phyloP scores from a whole-genome alignment of 163 green algal species.

The Scenedesmus sp. region DNA sequence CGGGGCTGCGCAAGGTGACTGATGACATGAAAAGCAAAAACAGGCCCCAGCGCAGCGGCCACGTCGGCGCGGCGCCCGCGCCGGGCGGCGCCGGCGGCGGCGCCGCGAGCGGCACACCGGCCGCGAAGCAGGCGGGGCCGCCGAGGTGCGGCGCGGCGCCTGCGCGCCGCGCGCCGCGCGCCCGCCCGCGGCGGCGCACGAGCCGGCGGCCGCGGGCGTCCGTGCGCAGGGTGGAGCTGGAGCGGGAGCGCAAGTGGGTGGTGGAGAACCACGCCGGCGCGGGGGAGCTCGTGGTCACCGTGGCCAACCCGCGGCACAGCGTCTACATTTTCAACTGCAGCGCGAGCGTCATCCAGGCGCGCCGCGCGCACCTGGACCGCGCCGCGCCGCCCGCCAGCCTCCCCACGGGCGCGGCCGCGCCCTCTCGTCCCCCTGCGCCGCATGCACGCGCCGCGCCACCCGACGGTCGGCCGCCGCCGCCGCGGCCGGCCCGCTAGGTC shows the following conservation, averaged over 20 bases:
- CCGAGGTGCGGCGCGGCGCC: conserved; percentile 31
- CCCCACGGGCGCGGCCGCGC: too few species aligned
- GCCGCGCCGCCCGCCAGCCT: too few species aligned
- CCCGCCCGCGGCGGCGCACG: too few species aligned
- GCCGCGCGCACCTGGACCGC: neutral
- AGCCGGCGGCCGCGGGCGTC: too few species aligned
- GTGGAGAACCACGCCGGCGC: conserved; percentile 85
- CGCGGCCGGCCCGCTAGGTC: conserved; percentile 68
- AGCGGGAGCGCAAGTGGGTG: conserved; percentile 89
- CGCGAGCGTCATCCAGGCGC: conserved; percentile 83
- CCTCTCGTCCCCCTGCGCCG: too few species aligned
- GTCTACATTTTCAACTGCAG: conserved; percentile 95
- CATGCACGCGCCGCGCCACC: too few species aligned
- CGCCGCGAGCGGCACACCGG: neutral
- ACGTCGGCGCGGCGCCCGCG: conserved; percentile 50
- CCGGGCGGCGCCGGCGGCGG: conserved; percentile 38
- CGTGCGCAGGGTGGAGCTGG: conserved; percentile 75
- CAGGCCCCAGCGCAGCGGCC: conserved; percentile 72
- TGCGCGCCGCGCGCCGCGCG: neutral
- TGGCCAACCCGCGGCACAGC: conserved; percentile 79
- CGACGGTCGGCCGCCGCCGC: neutral
- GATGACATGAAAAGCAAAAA: conserved; percentile 99
- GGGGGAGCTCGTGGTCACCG: conserved; percentile 72
- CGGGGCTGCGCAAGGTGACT: conserved; percentile 92
- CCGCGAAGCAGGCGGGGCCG: conserved; percentile 8